Base-by-base conservation (phyloP, 2,329 filamentous ascomycete species). In the Lachnellula occidentalis region DNA sequence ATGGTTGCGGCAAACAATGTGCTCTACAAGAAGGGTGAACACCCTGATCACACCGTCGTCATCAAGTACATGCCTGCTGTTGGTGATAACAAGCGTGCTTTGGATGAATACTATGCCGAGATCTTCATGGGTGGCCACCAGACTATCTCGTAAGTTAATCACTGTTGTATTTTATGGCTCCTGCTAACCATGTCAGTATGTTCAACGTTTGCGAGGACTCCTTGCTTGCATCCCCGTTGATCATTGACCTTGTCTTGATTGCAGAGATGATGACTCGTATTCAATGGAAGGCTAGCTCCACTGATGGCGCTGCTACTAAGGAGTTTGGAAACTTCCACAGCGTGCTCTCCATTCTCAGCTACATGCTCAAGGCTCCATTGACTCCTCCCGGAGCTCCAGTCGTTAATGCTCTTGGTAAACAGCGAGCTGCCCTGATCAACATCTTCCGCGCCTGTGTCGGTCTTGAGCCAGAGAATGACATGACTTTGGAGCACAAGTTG, bases 41-140 rank as follows among this genome's bases (percentile, higher is more conserved):
- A 97, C 73, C 94, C 94, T 2, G 92, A 99, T 72, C 94, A 99
- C 78, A 95, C 90, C 57, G 94, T 99, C 57, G 94, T 99, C 66
- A 99, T 99, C 85, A 99, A 99, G 83, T 99, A 99, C 80, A 96
- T 99, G 92, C 94, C 94, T 36, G 90, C 92, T 60, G 94, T 99
- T 48, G 94, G 94, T 59, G 94, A 99, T 77, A 95, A 96, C 82
- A 99, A 99, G 85, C 91, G 94, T 70, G 94, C 94, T 52, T 81
- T 99, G 52, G 94, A 99, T 69, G 94, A 99, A 80, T 99, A 99
- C 82, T 96, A 96, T 66, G 94, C 91, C 53, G 92, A 99, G 80
- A 97, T 99, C 75, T 99, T 99, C 82, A 82, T 97, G 76, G 94
- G 94, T 63, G 94, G 94, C 42, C 94, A 97, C 76, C 94, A 99